Percentiles rank a stretch among this genome's conserved stretches.
These are phyloP conservation scores for Spergularia azorica DNA, from an alignment of 179 eudicot species.

Conservation along the genomic window DNA sequence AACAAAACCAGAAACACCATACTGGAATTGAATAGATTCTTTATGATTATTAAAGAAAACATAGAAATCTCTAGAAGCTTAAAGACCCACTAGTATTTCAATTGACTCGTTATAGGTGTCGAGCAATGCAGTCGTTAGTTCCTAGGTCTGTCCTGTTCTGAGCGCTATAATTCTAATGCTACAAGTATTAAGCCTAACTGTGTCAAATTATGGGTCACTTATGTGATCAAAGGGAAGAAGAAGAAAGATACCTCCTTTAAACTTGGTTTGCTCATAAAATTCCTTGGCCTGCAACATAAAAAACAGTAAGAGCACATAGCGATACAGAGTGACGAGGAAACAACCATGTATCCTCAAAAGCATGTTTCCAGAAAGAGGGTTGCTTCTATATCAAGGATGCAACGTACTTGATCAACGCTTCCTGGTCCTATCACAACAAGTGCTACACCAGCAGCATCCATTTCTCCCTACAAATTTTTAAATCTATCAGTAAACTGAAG, in stretches of 20 bases:
- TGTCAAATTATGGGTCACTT: conserved; percentile 1
- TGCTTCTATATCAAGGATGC: not conserved
- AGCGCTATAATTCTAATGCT: not conserved
- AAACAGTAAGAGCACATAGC: conserved; percentile 17
- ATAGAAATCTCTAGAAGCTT: not conserved
- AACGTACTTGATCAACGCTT: conserved; percentile 52
- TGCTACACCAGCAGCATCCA: conserved; percentile 24
- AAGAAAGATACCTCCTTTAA: conserved; percentile 67
- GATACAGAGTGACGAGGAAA: not conserved
- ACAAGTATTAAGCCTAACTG: not conserved
- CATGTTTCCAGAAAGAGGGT: not conserved
- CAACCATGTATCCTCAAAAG: not conserved
- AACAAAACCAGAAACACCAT: not conserved
- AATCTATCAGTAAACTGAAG: not conserved
- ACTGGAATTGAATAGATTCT: not conserved
- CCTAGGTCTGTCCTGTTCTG: not conserved
- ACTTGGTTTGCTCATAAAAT: conserved; percentile 75
- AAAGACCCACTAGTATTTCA: not conserved
- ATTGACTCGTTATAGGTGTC: not conserved
- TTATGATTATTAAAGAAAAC: not conserved
- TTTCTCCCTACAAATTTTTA: conserved; percentile 6
- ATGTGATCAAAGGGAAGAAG: not conserved
- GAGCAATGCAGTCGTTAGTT: not conserved
- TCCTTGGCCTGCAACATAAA: conserved; percentile 67
- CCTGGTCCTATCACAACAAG: conserved; percentile 27